Evolutionary conservation across 2,329 filamentous ascomycete species (phyloP).

Genomic region (Myriosclerotinia curreyana): DNA sequence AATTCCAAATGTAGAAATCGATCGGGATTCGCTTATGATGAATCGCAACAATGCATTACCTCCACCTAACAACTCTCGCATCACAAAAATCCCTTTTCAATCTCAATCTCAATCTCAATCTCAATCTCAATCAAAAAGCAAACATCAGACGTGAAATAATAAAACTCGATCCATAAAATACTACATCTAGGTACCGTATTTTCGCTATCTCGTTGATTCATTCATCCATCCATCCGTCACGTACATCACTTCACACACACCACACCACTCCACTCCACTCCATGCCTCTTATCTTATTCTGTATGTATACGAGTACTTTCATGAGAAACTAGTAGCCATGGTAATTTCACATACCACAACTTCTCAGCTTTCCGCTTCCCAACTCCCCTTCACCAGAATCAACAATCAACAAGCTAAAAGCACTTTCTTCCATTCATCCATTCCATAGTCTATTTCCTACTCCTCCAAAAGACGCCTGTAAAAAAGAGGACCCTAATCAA

Average conservation of each 20-base stretch:
- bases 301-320: background rate
- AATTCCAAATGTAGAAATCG: no score
- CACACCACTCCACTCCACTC: background rate
- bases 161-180: slow-evolving; percentile 2
- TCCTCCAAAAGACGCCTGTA: background rate
- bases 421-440: background rate
- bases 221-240: background rate
- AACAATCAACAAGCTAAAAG: background rate
- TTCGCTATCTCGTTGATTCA: background rate
- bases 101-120: background rate
- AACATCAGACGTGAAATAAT: background rate
- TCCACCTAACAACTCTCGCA: no score
- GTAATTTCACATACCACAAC: background rate
- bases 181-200: background rate
- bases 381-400: background rate
- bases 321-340: background rate
- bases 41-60: background rate
- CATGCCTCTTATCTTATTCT: background rate
- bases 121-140: background rate
- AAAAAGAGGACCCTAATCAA: slow-evolving; percentile 10
- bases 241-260: background rate
- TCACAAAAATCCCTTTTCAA: background rate
- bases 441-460: background rate
- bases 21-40: no score
- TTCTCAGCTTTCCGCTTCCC: background rate